Evolutionary conservation across 768 basidiomycete genomes (phyloP).

Genomic region (Collybia sordida): DNA sequence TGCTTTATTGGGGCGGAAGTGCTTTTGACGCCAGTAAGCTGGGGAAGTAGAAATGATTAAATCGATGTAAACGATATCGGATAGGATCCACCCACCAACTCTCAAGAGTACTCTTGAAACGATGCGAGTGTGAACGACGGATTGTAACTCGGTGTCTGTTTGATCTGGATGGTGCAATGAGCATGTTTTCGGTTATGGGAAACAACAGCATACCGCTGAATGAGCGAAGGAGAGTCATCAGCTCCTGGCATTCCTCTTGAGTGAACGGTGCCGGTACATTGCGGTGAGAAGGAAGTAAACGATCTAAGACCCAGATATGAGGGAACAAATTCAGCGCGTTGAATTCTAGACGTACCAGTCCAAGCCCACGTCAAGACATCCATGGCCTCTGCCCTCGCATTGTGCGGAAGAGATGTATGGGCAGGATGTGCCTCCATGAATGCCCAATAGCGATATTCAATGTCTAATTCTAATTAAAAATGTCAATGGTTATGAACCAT

Average conservation of each 20-base stretch:
- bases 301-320: slow-evolving; percentile 41
- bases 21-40: slow-evolving; percentile 71
- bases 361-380: slow-evolving; percentile 81
- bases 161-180: slow-evolving; percentile 17
- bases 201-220: slow-evolving; percentile 24
- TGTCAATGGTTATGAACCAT: neutral
- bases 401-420: slow-evolving; percentile 55
- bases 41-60: slow-evolving; percentile 2
- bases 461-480: slow-evolving; percentile 56
- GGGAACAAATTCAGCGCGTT: neutral
- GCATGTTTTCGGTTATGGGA: neutral
- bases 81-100: slow-evolving; percentile 46
- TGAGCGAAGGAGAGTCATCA: slow-evolving; percentile 58
- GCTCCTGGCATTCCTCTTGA: slow-evolving; percentile 76
- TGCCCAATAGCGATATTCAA: slow-evolving; percentile 80
- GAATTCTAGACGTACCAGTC: slow-evolving; percentile 46
- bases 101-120: slow-evolving; percentile 69
- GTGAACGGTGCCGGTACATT: slow-evolving; percentile 65
- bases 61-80: neutral
- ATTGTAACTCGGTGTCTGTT: slow-evolving; percentile 42
- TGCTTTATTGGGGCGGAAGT: slow-evolving; percentile 69
- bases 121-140: slow-evolving; percentile 57
- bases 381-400: slow-evolving; percentile 65
- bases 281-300: slow-evolving; percentile 60
- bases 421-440: slow-evolving; percentile 81